Conservation (phyloP, 164 flowering plant genomes). For the Magnolia changhungtana region DNA sequence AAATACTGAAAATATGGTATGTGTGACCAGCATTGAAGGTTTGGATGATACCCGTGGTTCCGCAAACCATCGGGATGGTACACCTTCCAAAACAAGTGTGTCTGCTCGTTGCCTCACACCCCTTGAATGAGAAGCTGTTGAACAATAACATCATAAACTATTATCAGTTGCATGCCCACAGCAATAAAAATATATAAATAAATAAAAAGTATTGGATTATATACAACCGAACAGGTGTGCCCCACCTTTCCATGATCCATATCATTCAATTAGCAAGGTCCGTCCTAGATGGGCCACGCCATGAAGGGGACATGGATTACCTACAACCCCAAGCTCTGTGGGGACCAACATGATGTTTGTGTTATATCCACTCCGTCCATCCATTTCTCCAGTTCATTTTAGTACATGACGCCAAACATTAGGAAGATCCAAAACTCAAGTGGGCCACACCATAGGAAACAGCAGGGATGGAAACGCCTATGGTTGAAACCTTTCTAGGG, state of each 20-base stretch:
- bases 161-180: neutral
- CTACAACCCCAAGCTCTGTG: too few relatives aligned
- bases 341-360: too few relatives aligned
- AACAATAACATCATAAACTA: neutral
- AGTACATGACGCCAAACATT: too few relatives aligned
- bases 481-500: too few relatives aligned
- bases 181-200: neutral
- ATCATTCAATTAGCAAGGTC: too few relatives aligned
- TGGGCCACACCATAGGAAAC: too few relatives aligned
- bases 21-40: conserved; percentile 92
- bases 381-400: too few relatives aligned
- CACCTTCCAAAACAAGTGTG: conserved; percentile 66
- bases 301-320: too few relatives aligned
- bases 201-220: neutral
- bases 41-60: conserved; percentile 89
- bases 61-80: conserved; percentile 92
- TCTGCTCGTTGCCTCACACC: conserved; percentile 63
- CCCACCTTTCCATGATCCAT: neutral
- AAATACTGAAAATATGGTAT: conserved; percentile 75
- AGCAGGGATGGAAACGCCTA: too few relatives aligned
- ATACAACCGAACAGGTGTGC: neutral
- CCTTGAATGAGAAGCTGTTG: conserved; percentile 50
- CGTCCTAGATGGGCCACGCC: too few relatives aligned
- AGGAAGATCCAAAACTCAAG: too few relatives aligned
- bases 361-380: too few relatives aligned